Conservation (phyloP, 345 rosid genomes). For the Ceriops tagal region DNA sequence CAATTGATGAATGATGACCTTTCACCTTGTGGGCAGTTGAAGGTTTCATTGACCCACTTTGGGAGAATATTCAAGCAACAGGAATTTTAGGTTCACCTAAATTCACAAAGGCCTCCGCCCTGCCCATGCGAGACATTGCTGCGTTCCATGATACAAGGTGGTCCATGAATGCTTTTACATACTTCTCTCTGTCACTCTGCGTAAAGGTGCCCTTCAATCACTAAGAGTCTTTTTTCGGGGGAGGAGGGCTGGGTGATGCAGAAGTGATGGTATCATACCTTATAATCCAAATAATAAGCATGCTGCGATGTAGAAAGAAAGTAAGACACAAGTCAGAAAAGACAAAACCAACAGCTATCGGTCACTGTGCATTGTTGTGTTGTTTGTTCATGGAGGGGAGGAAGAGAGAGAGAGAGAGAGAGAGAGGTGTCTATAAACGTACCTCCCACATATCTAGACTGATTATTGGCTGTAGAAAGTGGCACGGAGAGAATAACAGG, state of each 20-base stretch:
- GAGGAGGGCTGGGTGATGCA: neutral
- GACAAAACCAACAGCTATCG: neutral
- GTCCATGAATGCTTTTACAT: constrained; percentile 64
- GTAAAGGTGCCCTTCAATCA: neutral
- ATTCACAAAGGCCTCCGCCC: constrained; percentile 85
- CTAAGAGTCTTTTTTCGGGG: neutral
- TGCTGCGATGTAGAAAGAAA: constrained; percentile 53
- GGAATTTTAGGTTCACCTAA: constrained; percentile 85
- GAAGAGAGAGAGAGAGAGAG: neutral
- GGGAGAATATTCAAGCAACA: constrained; percentile 41
- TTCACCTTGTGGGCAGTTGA: neutral
- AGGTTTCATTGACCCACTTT: constrained; percentile 7
- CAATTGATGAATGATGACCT: neutral
- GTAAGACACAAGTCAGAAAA: neutral
- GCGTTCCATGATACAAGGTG: constrained; percentile 88
- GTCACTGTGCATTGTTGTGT: neutral
- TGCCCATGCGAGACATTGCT: constrained; percentile 71
- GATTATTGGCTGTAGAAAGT: constrained; percentile 77
- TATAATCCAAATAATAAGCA: constrained; percentile 86
- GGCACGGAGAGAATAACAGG: neutral
- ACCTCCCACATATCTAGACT: constrained; percentile 95
- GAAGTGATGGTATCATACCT: constrained; percentile 40
- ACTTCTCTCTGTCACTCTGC: constrained; percentile 73
- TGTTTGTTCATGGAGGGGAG: neutral
- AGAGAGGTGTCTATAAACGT: constrained; percentile 14